Conservation (phyloP, 352 stramenopile genomes). For the Phytophthora europaea region DNA sequence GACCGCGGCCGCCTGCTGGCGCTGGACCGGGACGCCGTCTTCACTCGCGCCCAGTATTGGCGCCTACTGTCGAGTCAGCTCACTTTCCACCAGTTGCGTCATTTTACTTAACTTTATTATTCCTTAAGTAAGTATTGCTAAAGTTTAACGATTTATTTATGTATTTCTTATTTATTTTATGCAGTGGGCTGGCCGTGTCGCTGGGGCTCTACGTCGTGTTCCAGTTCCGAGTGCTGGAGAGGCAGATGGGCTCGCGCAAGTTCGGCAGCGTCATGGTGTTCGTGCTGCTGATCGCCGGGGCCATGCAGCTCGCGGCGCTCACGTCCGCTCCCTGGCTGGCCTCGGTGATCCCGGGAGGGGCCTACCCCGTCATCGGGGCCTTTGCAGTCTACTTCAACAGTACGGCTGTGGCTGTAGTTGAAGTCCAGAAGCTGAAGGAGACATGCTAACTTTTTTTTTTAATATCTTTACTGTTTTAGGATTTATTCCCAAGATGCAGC, state of each 20-base stretch:
- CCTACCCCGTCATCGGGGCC: conserved; percentile 80
- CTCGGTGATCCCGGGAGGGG: conserved; percentile 61
- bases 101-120: conserved; percentile 14
- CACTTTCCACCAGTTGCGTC: conserved; percentile 76
- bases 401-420: conserved; percentile 37
- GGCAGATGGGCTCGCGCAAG: conserved; percentile 88
- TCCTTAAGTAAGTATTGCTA: conserved; percentile 1
- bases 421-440: neutral
- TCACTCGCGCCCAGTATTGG: conserved; percentile 74
- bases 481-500: conserved; percentile 82
- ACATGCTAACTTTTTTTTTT: neutral
- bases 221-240: conserved; percentile 86
- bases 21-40: conserved; percentile 66
- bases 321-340: conserved; percentile 50
- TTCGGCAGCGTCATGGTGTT: conserved; percentile 85
- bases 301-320: conserved; percentile 58
- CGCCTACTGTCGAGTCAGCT: conserved; percentile 75
- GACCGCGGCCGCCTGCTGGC: conserved; percentile 59
- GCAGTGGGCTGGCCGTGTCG: conserved; percentile 78
- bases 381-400: conserved; percentile 83
- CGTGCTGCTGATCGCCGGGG: conserved; percentile 58
- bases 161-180: conserved; percentile 6
- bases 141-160: neutral
- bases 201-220: conserved; percentile 89
- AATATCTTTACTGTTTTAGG: conserved; percentile 39